A percentile compares a stretch with the other conserved stretches of the same genome.
These are phyloP conservation scores for Elongisporangium senticosum DNA, from an alignment of 352 stramenopile species.

Conservation along the genomic window DNA sequence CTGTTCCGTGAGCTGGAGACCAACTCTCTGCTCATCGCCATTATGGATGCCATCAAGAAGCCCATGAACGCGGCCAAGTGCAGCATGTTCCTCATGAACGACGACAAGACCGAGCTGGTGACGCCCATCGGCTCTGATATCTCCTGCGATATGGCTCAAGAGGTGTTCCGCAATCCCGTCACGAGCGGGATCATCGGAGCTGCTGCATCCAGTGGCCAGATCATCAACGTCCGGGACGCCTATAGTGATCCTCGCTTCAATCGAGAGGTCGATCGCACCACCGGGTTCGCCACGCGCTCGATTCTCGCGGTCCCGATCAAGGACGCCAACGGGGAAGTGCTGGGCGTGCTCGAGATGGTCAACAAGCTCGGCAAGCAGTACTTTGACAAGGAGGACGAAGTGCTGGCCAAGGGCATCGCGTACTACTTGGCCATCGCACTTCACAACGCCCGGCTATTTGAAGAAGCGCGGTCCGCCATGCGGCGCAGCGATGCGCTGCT, in stretches of 20 bases:
- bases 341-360: slow-evolving; percentile 62
- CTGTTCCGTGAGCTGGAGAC: slow-evolving; percentile 65
- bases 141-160: slow-evolving; percentile 26
- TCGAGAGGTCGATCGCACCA: slow-evolving; percentile 44
- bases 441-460: slow-evolving; percentile 61
- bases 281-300: slow-evolving; percentile 60
- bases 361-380: slow-evolving; percentile 65
- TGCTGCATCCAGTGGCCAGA: slow-evolving; percentile 56
- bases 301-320: slow-evolving; percentile 82
- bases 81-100: slow-evolving; percentile 64
- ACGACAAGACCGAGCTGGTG: slow-evolving; percentile 50
- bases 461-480: slow-evolving; percentile 45
- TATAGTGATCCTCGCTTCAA: slow-evolving; percentile 69
- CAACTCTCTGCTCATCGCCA: slow-evolving; percentile 42
- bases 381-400: slow-evolving; percentile 69
- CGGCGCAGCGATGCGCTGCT: slow-evolving; percentile 63
- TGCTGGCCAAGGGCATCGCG: slow-evolving; percentile 52
- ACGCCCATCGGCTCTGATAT: slow-evolving; percentile 43
- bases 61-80: slow-evolving; percentile 46
- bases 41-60: slow-evolving; percentile 48
- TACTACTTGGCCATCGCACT: slow-evolving; percentile 64
- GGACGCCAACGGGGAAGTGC: slow-evolving; percentile 52
- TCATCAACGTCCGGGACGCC: slow-evolving; percentile 74
- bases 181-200: slow-evolving; percentile 45
- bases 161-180: slow-evolving; percentile 49